Base-by-base conservation (phyloP, 2,329 filamentous ascomycete species). In the Fusarium armeniacum region DNA sequence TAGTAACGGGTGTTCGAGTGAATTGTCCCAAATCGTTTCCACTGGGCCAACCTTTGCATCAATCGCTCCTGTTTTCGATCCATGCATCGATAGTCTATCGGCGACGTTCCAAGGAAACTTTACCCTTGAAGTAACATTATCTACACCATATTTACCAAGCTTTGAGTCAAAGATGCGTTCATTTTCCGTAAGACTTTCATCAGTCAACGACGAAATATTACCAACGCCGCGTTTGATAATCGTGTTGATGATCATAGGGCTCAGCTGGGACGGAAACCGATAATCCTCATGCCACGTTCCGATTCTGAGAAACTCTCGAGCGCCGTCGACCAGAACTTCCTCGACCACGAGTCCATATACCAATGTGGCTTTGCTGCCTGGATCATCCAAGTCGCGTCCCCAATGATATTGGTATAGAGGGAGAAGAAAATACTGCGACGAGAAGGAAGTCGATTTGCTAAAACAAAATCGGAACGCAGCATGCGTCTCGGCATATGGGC, bases 181-280 rank as follows among this genome's bases (percentile, higher is more conserved):
- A 9, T n/a, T 4, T 4, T 11, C 2, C 0, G 22, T 36, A 0
- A 26, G 40, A 10, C 3, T 4, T 13, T 1, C 5, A 20, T 32
- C 3, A 0, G 0, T 2, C 0, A 8, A 0, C 0, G 7, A 1
- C 1, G 33, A 32, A 0, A 1, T 5, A 4, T 41, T 40, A 0
- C 53, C 33, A 5, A 51, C 0, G 4, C 33, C 33, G 1, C 5
- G 1, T 18, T 33, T 40, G 10, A 26, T 1, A 3, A 57, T 32
- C 5, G 54, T 57, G 33, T 57, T 57, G 3, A 5, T 33, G 0
- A 51, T 33, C 0, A 40, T 18, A 3, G 54, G 54, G 1, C 33
- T 49, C 1, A 57, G 9, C 2, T 20, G 32, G 20, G 30, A 49
- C 1, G 22, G 4, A 2, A 18, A 10, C 4, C 11, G 5, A 4